A percentile compares a stretch with the other conserved stretches of the same genome.
Evolutionary conservation across 495 filamentous ascomycete species (phyloP).

Genomic region (Aspergillus asperescens): DNA sequence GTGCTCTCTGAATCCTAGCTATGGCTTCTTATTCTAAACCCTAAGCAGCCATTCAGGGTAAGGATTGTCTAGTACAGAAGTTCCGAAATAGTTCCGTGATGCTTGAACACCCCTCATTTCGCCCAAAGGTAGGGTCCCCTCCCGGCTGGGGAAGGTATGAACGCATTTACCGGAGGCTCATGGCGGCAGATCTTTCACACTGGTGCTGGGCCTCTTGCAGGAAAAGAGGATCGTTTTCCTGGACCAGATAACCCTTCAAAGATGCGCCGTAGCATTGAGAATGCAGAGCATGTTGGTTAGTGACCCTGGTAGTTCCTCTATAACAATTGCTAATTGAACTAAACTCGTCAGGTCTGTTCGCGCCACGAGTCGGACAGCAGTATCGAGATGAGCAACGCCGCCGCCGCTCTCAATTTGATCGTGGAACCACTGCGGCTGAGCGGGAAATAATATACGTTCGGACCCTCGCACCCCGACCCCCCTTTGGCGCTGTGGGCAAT

Average conservation of each 20-base stretch:
- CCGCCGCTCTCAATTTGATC: conserved; percentile 70
- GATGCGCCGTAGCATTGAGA: conserved; percentile 77
- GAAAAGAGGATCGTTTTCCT: conserved; percentile 67
- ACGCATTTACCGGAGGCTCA: background rate
- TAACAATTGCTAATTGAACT: background rate
- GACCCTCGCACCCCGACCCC: conserved; percentile 18
- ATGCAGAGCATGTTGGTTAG: conserved; percentile 79
- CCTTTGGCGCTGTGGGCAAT: conserved; percentile 11
- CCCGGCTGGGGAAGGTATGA: background rate
- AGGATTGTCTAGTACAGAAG: conserved; percentile 83
- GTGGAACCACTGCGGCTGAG: conserved; percentile 44
- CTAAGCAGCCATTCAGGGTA: conserved; percentile 74
- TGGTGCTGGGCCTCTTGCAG: conserved; percentile 39
- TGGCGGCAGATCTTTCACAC: conserved; percentile 43
- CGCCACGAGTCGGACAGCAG: conserved; percentile 65
- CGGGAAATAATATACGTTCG: conserved; percentile 26
- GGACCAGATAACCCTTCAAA: conserved; percentile 76
- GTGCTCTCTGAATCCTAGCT: conserved; percentile 28
- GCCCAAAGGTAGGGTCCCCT: conserved; percentile 63
- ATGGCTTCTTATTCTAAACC: conserved; percentile 20
- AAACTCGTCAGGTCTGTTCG: conserved; percentile 52
- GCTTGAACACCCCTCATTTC: conserved; percentile 72
- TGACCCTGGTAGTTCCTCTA: conserved; percentile 14
- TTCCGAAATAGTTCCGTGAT: conserved; percentile 97
- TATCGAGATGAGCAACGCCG: conserved; percentile 71